Conservation (phyloP, 2,329 filamentous ascomycete genomes). For the Daldinia sp. region DNA sequence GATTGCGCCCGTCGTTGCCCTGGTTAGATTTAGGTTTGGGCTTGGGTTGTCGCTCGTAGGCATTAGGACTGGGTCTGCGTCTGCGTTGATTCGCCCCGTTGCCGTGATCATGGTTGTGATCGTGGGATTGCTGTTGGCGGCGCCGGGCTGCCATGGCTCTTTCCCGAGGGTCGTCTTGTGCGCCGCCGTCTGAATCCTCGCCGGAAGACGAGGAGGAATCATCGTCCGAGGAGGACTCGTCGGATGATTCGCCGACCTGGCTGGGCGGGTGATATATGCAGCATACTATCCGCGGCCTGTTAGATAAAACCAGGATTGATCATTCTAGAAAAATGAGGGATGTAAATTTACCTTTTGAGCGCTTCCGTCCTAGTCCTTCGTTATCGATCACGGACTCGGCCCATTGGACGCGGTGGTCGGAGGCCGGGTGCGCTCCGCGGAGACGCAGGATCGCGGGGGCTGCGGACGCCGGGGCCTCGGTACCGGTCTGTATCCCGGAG, state of each 20-base stretch:
- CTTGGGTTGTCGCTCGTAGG: constrained; percentile 79
- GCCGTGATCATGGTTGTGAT: constrained; percentile 38
- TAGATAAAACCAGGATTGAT: not conserved
- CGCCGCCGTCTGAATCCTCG: constrained; percentile 40
- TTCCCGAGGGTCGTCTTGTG: constrained; percentile 42
- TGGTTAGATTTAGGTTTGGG: constrained; percentile 56
- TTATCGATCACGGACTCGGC: constrained; percentile 94
- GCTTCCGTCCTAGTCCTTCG: constrained; percentile 92
- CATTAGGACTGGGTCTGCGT: constrained; percentile 75
- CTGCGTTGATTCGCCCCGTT: constrained; percentile 35
- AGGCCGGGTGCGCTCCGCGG: constrained; percentile 56
- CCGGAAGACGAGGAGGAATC: constrained; percentile 62
- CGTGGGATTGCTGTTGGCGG: constrained; percentile 43
- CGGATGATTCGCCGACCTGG: constrained; percentile 78
- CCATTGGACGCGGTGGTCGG: constrained; percentile 80
- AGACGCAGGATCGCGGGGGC: constrained; percentile 58
- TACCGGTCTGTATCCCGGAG: constrained; percentile 42
- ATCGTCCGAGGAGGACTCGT: constrained; percentile 58
- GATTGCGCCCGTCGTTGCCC: constrained; percentile 19
- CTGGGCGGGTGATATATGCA: constrained; percentile 96
- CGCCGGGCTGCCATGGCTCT: constrained; percentile 43
- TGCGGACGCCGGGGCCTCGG: constrained; percentile 17
- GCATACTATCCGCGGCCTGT: constrained; percentile 71
- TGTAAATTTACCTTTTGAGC: constrained; percentile 78
- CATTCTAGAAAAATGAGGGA: not conserved